Conservation (phyloP, 805 yeast genomes). For the Teunomyces gatunensis region DNA sequence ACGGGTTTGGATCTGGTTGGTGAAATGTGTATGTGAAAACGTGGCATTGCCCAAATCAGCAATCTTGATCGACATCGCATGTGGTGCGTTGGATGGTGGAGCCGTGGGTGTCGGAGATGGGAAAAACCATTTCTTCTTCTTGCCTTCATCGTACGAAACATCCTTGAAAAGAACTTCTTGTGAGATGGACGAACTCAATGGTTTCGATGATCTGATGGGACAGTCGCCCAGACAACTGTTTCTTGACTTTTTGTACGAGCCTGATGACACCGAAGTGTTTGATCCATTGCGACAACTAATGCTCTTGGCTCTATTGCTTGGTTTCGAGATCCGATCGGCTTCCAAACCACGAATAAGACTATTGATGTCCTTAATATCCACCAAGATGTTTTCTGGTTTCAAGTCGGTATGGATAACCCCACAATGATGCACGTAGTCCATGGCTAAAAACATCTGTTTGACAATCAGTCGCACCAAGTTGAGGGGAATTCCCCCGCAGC, state of each 20-base stretch:
- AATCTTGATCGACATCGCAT: conserved; percentile 52
- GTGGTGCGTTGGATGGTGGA: neutral
- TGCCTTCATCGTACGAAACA: conserved; percentile 1
- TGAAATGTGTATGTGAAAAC: conserved; percentile 74
- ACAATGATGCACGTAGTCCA: conserved; percentile 61
- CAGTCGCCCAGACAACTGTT: conserved; percentile 14
- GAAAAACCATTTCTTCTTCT: neutral
- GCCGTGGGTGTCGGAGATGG: neutral
- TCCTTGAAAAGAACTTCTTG: conserved; percentile 10
- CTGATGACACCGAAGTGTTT: neutral
- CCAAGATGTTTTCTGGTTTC: conserved; percentile 43
- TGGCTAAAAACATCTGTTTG: conserved; percentile 51
- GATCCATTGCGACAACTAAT: conserved; percentile 10
- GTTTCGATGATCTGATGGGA: conserved; percentile 47
- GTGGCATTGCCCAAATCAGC: conserved; percentile 96
- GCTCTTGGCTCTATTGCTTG: conserved; percentile 9
- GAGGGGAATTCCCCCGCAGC: conserved; percentile 54
- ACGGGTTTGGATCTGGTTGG: conserved; percentile 87
- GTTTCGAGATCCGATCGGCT: conserved; percentile 15
- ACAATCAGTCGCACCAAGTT: conserved; percentile 54
- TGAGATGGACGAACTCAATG: conserved; percentile 27
- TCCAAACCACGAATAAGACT: conserved; percentile 46
- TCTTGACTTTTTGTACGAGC: conserved; percentile 12
- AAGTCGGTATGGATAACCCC: conserved; percentile 55
- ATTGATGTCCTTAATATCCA: conserved; percentile 55